Base-by-base conservation (phyloP, 2,329 filamentous ascomycete species). In the Beauveria asiatica region DNA sequence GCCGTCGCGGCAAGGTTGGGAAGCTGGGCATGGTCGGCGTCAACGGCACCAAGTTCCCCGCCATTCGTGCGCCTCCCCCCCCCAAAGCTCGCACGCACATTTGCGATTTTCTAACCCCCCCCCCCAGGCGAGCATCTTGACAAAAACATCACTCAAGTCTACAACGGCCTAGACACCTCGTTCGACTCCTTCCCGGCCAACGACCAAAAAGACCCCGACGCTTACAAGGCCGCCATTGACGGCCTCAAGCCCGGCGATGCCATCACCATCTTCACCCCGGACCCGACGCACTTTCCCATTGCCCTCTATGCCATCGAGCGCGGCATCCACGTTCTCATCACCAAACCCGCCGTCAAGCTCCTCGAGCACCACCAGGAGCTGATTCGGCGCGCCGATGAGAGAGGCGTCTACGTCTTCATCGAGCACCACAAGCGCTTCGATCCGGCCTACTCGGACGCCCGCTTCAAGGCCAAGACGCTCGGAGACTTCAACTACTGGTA, bases 401-500 rank as follows among this genome's bases (percentile, higher is more conserved):
- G 89, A 72, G 85, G 86, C 65, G 92, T 97, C 61, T 93, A 92
- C 72, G 91, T 96, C 65, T 96, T 90, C 77, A 81, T 97, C 68
- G 92, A 97, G 80, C 92, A 97, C 77, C 92, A 97, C 83, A 97
- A 97, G 80, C 90, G 93, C 61, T 97, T 87, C 76, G 92, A 97
- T 73, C 92, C 92, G 2, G 91, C 91, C 23, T 97, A 97, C 77
- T 85, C 90, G 16, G 92, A 97, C 73, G 93, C 93, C 16, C 84
- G 87, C 54, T 87, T 87, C 76, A 86, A 88, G 67, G 90, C 90
- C 16, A 77, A 84, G 70, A 85, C 80, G 57, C 79, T 97, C 8
- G 92, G 92, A 65, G 91, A 96, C 76, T 97, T 97, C 84, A 96
- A 96, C 80, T 97, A 97, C 81, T 97, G 96, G 73, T 97, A 96